Conservation (phyloP, 1,284 basidiomycete genomes). For the Rhodotorula mucilaginosa region DNA sequence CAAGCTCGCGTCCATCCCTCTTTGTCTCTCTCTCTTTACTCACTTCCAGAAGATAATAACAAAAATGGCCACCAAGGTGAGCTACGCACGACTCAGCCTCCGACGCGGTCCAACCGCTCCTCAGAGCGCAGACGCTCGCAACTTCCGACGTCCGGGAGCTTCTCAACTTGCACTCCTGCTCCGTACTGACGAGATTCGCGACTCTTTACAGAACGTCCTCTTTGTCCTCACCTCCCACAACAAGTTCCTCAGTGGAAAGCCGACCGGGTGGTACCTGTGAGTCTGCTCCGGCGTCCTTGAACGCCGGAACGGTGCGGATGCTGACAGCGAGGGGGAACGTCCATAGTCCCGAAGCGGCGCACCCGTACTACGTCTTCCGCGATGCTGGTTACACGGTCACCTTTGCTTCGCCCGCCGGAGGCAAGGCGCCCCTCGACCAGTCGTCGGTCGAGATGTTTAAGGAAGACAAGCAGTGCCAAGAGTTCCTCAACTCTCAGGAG, state of each 20-base stretch:
- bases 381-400: slow-evolving; percentile 62
- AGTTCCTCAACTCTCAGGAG: slow-evolving; percentile 63
- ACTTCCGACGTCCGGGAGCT: not conserved
- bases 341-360: slow-evolving; percentile 66
- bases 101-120: not conserved
- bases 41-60: not conserved
- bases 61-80: slow-evolving; percentile 18
- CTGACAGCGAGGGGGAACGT: not conserved
- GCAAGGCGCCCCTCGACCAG: slow-evolving; percentile 69
- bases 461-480: slow-evolving; percentile 58
- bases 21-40: not conserved
- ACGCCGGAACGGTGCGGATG: slow-evolving; percentile 38
- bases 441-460: slow-evolving; percentile 58
- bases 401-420: slow-evolving; percentile 67
- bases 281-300: not conserved
- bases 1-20: not conserved
- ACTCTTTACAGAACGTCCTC: slow-evolving; percentile 52
- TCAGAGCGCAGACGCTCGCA: not conserved
- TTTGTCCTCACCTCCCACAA: slow-evolving; percentile 71
- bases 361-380: slow-evolving; percentile 69
- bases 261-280: slow-evolving; percentile 54
- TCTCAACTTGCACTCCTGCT: not conserved
- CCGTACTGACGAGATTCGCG: not conserved
- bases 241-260: slow-evolving; percentile 60
- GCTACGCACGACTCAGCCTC: not conserved